Evolutionary conservation across 768 basidiomycete genomes (phyloP).

Genomic region (Fomitopsis serialis): DNA sequence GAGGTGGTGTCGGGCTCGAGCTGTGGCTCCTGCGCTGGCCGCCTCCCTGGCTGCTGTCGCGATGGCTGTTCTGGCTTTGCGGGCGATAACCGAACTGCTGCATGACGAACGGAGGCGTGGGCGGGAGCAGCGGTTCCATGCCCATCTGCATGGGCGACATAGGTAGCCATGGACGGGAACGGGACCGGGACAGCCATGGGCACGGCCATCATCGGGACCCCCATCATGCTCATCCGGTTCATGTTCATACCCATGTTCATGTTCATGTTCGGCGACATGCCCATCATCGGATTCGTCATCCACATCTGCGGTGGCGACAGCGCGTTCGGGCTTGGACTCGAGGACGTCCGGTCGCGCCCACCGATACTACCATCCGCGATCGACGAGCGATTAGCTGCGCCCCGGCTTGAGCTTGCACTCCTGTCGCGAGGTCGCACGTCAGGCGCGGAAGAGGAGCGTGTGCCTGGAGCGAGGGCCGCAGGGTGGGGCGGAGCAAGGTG

Average conservation of each 20-base stretch:
- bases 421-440: conserved; percentile 24
- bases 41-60: conserved; percentile 1
- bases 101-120: conserved; percentile 73
- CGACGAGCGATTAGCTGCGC: conserved; percentile 30
- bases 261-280: conserved; percentile 7
- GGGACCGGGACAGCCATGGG: conserved; percentile 8
- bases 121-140: conserved; percentile 66
- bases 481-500: conserved; percentile 24
- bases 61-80: conserved; percentile 18
- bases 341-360: background rate
- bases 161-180: conserved; percentile 15
- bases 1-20: background rate
- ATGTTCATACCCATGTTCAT: conserved; percentile 8
- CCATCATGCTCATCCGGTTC: conserved; percentile 12
- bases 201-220: conserved; percentile 6
- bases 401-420: conserved; percentile 23
- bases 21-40: background rate
- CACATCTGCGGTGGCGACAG: conserved; percentile 7
- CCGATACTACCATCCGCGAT: conserved; percentile 15
- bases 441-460: conserved; percentile 45
- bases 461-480: conserved; percentile 41
- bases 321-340: background rate
- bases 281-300: conserved; percentile 5
- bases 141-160: conserved; percentile 36
- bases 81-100: conserved; percentile 45